Base-by-base conservation (phyloP, 1,284 basidiomycete genomes). In the Caloboletus firmus region DNA sequence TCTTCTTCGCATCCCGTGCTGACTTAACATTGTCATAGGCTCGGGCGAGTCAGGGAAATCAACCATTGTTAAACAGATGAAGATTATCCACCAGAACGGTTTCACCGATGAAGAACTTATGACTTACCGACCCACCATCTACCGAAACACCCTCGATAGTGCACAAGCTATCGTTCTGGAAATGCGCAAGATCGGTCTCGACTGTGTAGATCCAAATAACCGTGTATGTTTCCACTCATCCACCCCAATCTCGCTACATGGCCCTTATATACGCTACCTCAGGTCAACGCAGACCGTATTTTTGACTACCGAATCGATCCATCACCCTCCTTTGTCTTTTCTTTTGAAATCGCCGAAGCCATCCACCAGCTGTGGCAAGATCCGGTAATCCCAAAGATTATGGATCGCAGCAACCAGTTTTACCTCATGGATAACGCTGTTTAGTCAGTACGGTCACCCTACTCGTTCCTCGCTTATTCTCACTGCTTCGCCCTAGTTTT, bases 61-160 rank as follows among this genome's bases (percentile, higher is more conserved):
- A 6, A 98, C 95, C 0, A 94, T 98, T 61, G 94, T 98, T 45
- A 98, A 98, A 74, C 96, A 98, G 75, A 98, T 98, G 95, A 98
- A 97, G 80, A 98, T 98, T 60, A 96, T 98, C 57, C 93, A 98
- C 72, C 93, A 98, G 72, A 89, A 91, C 63, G 96, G 96, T 9
- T 98, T 95, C 75, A 85, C 85, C 0, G 73, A 74, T 22, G 83
- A 92, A 1, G 95, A 98, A 72, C 82, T 95, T 37, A 75, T 89
- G 57, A 79, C 85, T 3, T 97, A 86, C 74, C 81, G 90, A 36
- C 82, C 87, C 1, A 87, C 89, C 18, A 87, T 98, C 45, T 92
- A 95, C 81, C 73, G 91, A 79, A 89, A 89, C 69, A 83, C 95
- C 5, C 76, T 95, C 60, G 94, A 96, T 68, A 93, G 89, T 3